phyloP scores from a whole-genome alignment of 2,329 filamentous ascomycete genomes.

The Alternaria sp. region DNA sequence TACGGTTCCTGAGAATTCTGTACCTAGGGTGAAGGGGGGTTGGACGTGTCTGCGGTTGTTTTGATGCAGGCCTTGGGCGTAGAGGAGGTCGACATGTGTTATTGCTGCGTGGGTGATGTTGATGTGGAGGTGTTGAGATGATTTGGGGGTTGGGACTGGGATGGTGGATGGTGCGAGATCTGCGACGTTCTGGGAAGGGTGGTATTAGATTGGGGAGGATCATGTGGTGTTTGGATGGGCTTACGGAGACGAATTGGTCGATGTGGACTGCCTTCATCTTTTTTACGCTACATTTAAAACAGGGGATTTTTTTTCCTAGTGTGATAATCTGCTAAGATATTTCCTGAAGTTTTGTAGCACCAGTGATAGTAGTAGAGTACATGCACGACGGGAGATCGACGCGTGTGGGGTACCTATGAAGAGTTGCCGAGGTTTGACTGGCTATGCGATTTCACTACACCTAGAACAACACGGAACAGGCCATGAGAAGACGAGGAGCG shows the following conservation, averaged over 20 bases:
- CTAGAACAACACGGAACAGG: neutral
- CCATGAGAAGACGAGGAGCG: neutral
- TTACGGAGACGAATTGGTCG: conserved; percentile 25
- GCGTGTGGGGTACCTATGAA: neutral
- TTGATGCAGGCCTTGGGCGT: conserved; percentile 66
- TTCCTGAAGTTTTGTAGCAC: no score
- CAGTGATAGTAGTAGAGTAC: neutral
- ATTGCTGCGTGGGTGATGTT: conserved; percentile 64
- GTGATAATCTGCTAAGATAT: no score
- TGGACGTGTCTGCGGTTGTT: conserved; percentile 65
- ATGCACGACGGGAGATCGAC: conserved; percentile 3
- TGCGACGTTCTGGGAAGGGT: conserved; percentile 39
- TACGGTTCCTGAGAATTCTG: conserved; percentile 68
- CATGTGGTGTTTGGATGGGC: neutral
- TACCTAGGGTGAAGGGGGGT: conserved; percentile 67
- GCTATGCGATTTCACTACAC: neutral
- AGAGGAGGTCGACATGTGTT: conserved; percentile 69
- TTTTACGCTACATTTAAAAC: neutral
- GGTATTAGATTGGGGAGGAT: neutral
- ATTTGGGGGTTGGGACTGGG: conserved; percentile 46
- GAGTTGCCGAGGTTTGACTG: conserved; percentile 3
- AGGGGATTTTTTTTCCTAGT: no score
- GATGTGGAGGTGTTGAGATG: conserved; percentile 54
- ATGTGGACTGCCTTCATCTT: conserved; percentile 37
- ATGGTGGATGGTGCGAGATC: conserved; percentile 32